Base-by-base conservation (phyloP, 192 early-diverging fungal species). In the Backusella tarrabulga region DNA sequence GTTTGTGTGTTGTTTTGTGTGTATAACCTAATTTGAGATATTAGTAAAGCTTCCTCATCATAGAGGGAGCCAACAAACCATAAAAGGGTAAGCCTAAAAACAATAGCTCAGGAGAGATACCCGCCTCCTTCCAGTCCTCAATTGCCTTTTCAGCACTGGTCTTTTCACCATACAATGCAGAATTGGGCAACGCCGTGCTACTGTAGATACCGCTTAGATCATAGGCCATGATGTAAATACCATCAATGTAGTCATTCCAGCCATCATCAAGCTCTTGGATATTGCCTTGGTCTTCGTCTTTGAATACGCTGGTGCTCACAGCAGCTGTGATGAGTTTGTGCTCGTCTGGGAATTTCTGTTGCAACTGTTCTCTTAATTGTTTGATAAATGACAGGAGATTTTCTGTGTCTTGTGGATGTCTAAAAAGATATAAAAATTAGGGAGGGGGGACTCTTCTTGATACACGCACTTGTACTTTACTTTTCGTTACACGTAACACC, bases 71-170 rank as follows among this genome's bases (percentile, higher is more conserved):
- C 5, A 6, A 50, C 46, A 50, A 78, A 17, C 79, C 86, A 70
- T 87, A 87, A 74, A 85, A 87, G 1, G 83, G 78, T n/a, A 87
- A 50, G 4, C 86, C 86, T 0, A 84, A 42, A 36, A 80, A 76
- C 21, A 87, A 19, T 26, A 79, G 63, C 21, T 66, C 36, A 3
- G 34, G n/a, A 23, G 83, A 79, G 26, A 87, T 76, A 17, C 84
- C 85, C 8, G 85, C 83, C 14, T 76, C 36, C 19, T 68, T 63
- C 77, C 81, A 82, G 21, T 38, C 52, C 5, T 40, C 56, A 36
- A 84, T 41, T 15, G 78, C 60, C 11, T 52, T 72, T 19, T 74
- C 67, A 21, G 56, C 74, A 19, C 68, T 77, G 21, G 36, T 40
- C 34, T 9, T 42, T 29, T 74, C 60, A 29, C 71, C 75, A 67